Evolutionary conservation across 2,329 filamentous ascomycete species (phyloP), one percentile per base, ranked within the genome.

Genomic region (Atkinsonella hypoxylon): DNA sequence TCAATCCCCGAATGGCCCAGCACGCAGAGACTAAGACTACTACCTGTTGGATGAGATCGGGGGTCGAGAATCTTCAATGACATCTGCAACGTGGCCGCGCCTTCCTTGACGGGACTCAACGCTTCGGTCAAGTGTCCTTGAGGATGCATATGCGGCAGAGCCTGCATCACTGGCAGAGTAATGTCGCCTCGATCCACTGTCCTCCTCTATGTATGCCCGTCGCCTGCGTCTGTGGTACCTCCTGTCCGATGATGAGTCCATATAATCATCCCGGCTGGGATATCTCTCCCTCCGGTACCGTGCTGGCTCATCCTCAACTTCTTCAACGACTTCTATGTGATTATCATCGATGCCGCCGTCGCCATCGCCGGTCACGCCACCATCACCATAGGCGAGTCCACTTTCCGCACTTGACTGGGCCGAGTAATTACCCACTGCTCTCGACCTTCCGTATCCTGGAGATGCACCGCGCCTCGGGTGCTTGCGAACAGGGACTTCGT

Each of bases 1-100:
- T 17, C 41, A 26, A 26, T 26, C 26, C 26, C 26, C 26, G 26
- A 7, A 26, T 26, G 26, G 26, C 26, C 26, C 26, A 26, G 26
- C 26, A 26, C 13, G 26, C 42, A 45, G 10, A 36, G 18, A 18
- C 9, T 34, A 13, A 36, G 6, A 31, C 52, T 20, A 15, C n/a
- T 48, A 64, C 65, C 62, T 64, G 51, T 61, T 60, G 7, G 64
- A 65, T 7, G 64, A 55, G 5, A 67, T 55, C 3, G 65, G 65
- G 7, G 66, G 66, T 10, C 66, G 59, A 41, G 66, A 64, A 42
- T 59, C 58, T 42, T 64, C 64, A 49, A 67, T 63, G 9, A 67
- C 57, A 51, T 63, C 63, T 1, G 58, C 46, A 2, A 59, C 55
- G 38, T 61, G 56, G 41, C 54, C 53, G 9, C 55, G 59, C 8